Base-by-base conservation (phyloP, 306 rosid species). In the Acmispon strigosus region DNA sequence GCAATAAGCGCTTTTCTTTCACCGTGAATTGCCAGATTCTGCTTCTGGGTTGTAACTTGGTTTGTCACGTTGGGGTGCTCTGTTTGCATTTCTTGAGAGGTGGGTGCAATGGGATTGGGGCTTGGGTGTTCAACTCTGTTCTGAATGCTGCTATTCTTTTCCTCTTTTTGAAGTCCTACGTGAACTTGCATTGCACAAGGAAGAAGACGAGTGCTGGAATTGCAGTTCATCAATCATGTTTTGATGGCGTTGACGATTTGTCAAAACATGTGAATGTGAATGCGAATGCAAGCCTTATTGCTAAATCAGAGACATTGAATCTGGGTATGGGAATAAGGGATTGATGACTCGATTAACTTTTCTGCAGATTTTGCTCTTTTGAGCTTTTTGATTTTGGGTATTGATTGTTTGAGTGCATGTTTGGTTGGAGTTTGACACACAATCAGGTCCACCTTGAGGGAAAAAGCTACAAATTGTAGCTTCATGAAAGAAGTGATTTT, bases 21-120 rank as follows among this genome's bases (percentile, higher is more conserved):
- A 85, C 82, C 2, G 72, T 71, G 61, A 85, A 75, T 52, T 83
- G 87, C 42, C 89, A 76, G 63, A 83, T 80, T n/a, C 14, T 76
- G 42, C 37, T 85, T 29, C 73, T 87, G 48, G 75, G 74, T 0
- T 87, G 78, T 53, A 90, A 86, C 48, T 12, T 87, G 78, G 79
- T 82, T 7, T 87, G 89, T 62, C 92, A 89, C n/a, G 14, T 78
- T 27, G 86, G 87, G 16, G 96, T 89, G 0, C 70, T 90, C 5
- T 45, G 36, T 8, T 60, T 90, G 49, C 96, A 90, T 67, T 71
- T 85, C 9, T 8, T 60, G 61, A 90, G 81, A 80, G 92, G 96
- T 4, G 96, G 96, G 32, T 89, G 96, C 66, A 87, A 89, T 19
- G 92, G 96, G 14, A 85, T 87, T 11, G 92, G 90, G 10, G 92